A percentile compares a stretch with the other conserved stretches of the same genome.
phyloP scores from a whole-genome alignment of 345 rosid species.

The Syzygium aromaticum region DNA sequence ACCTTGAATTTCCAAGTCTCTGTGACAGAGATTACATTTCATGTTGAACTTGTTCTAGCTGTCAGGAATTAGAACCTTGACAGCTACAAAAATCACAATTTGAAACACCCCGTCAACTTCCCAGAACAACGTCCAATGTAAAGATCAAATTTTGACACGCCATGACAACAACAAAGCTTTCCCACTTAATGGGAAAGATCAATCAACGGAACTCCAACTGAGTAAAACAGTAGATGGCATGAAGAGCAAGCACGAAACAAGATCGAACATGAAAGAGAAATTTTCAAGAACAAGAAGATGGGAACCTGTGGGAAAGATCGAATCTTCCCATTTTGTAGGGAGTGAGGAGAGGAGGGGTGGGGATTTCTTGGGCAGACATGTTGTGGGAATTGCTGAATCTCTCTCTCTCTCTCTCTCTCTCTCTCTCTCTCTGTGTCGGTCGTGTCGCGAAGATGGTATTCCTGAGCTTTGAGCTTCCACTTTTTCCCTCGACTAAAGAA shows the following conservation, averaged over 20 bases:
- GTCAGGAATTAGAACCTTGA: background rate
- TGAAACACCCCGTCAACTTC: background rate
- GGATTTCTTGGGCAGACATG: background rate
- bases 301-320: slow-evolving; percentile 26
- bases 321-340: slow-evolving; percentile 25
- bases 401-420: background rate
- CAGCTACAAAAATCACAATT: background rate
- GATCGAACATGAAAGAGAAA: background rate
- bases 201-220: background rate
- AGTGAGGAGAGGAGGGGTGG: slow-evolving; percentile 18
- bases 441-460: background rate
- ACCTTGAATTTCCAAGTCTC: background rate
- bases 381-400: background rate
- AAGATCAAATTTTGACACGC: background rate
- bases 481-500: background rate
- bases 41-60: background rate
- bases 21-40: background rate
- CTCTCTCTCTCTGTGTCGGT: background rate
- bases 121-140: background rate
- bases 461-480: background rate
- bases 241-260: background rate
- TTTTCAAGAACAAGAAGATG: background rate
- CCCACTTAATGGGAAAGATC: background rate
- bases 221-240: background rate
- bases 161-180: background rate